Evolutionary conservation across 495 filamentous ascomycete species (phyloP), one percentile per base, ranked within the genome.

Genomic region (Aspergillus wentii): DNA sequence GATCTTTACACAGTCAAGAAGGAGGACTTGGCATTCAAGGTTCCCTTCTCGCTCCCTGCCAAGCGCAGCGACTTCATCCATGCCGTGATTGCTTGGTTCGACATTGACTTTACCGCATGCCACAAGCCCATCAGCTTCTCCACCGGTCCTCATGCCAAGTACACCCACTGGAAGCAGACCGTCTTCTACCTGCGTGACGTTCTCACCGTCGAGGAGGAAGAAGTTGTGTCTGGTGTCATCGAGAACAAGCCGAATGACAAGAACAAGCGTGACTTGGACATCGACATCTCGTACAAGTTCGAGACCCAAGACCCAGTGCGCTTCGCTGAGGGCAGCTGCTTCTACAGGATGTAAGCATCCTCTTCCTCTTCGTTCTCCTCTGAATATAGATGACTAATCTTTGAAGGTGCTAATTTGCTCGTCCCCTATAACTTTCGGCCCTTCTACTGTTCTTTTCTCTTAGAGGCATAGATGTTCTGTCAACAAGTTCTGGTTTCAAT

Each of bases 61-160:
- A 79, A 83, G 56, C 79, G 88, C 35, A 82, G 79, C 52, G 94
- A 97, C 65, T 94, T 88, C 65, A 76, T 98, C 43, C 94, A 98
- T 59, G 92, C 88, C 16, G 72, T 98, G 25, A 94, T 98, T 33
- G 83, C 94, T 21, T 97, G 94, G 87, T 98, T 98, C 70, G 92
- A 98, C 59, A 97, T 95, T 48, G 90, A 95, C 44, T 98, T 98
- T 66, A 86, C 85, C 23, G 88, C 88, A 20, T 96, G 91, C 72
- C 88, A 90, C 64, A 86, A 88, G 69, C 82, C 83, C 8, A 80
- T 90, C 54, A 68, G 69, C 45, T 94, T 94, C 67, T 88, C 83
- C 25, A 94, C 87, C 21, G 87, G 87, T 9, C 87, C 87, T 14
- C 87, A 94, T 53, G 85, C 86, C 48, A 89, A 88, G 70, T 91